Evolutionary conservation across 164 flowering plant genomes (phyloP), one percentile per base, ranked within the genome.

Genomic region (Vitis cinerea): DNA sequence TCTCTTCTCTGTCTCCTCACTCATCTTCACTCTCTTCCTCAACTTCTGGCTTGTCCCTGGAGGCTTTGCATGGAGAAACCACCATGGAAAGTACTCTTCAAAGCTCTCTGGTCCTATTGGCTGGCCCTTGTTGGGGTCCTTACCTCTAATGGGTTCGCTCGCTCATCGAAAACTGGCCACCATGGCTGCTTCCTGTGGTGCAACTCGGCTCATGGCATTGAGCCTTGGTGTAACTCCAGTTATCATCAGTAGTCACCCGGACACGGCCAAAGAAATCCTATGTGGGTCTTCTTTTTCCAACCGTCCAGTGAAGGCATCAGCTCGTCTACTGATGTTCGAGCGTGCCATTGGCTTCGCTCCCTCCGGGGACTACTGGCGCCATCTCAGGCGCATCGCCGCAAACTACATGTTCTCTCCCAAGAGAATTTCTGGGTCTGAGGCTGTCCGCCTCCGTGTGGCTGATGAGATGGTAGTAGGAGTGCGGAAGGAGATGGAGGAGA

Each of bases 311-410:
- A 91, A 88, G 67, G 81, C 82, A 23, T 83, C 97, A 0, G 96
- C 94, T 0, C 78, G 81, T 2, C 8, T 75, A n/a, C 80, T 94
- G 29, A 85, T 94, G 92, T 94, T 94, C 51, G 89, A 92, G 60
- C 89, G 92, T 0, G 97, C 98, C 67, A 88, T 94, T 53, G 98
- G 98, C 5, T 94, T 92, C 51, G 91, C 98, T 17, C 93, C 97
- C 16, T 78, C 86, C 1, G 96, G 94, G 1, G 72, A 74, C 3
- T 83, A 94, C 74, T 94, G 98, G 98, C 74, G 89, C 31, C 79
- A 77, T 61, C 86, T 94, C 0, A 73, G 97, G 0, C 63, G 90
- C 49, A 72, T 92, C 2, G 88, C 94, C 0, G 81, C 93, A 0
- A 79, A 17, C 49, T 78, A 88, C 77, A 76, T 94, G 88, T 92